These are phyloP conservation scores for Colletotrichum eleusines DNA, from an alignment of 2,329 filamentous ascomycete genomes.

Conservation along the genomic window DNA sequence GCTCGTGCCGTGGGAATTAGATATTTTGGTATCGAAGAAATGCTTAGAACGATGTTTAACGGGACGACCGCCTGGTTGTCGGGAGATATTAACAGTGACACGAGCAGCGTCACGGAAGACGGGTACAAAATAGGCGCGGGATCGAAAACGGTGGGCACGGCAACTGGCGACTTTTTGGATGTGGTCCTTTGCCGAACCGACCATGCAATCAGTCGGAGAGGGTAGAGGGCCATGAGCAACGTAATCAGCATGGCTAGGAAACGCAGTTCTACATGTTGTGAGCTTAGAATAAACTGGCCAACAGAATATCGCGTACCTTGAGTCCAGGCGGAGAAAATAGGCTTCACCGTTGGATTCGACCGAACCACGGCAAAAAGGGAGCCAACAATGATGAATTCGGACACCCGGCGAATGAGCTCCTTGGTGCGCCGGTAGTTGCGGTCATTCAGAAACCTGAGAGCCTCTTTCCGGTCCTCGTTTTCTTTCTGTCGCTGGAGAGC, in stretches of 20 bases:
- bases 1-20: slow-evolving; percentile 75
- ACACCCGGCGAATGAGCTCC: slow-evolving; percentile 64
- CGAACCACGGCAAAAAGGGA: slow-evolving; percentile 63
- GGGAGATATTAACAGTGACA: slow-evolving; percentile 79
- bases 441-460: slow-evolving; percentile 43
- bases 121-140: slow-evolving; percentile 93
- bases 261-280: slow-evolving; percentile 57
- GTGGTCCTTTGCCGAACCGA: slow-evolving; percentile 56
- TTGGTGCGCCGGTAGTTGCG: slow-evolving; percentile 57
- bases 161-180: slow-evolving; percentile 56
- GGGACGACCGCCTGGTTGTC: slow-evolving; percentile 73
- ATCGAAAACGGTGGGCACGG: slow-evolving; percentile 83
- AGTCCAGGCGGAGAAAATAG: slow-evolving; percentile 60
- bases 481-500: slow-evolving; percentile 25
- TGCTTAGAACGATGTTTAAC: slow-evolving; percentile 83
- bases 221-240: slow-evolving; percentile 66
- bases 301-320: slow-evolving; percentile 57
- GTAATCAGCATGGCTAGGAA: slow-evolving; percentile 52
- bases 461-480: slow-evolving; percentile 26
- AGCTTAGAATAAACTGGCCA: slow-evolving; percentile 38
- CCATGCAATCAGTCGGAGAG: slow-evolving; percentile 68
- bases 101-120: slow-evolving; percentile 78
- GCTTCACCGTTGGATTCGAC: slow-evolving; percentile 60
- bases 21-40: slow-evolving; percentile 80
- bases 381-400: slow-evolving; percentile 65